A percentile compares a stretch with the other conserved stretches of the same genome.
Conservation (phyloP, 202 grass and related monocot genomes). For the Bolboschoenoplectus hybrid region DNA sequence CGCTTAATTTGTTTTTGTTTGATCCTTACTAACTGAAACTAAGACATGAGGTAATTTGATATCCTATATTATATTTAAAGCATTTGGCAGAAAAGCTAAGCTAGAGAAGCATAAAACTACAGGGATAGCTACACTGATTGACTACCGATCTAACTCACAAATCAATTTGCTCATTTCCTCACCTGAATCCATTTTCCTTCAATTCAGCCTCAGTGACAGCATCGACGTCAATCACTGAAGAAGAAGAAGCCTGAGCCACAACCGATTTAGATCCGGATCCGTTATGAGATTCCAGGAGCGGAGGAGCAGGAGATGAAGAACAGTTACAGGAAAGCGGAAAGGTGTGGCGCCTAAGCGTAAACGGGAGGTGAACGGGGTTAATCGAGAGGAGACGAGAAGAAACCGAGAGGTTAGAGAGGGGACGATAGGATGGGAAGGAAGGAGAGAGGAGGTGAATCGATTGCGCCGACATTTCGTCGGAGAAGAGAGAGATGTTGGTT, state of each 20-base stretch:
- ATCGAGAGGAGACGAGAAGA: background rate
- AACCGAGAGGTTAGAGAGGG: background rate
- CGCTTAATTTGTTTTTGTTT: background rate
- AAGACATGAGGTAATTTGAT: background rate
- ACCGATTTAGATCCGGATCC: slow-evolving; percentile 45
- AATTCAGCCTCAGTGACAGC: slow-evolving; percentile 74
- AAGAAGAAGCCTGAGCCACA: slow-evolving; percentile 34
- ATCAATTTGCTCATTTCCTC: background rate
- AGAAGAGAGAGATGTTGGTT: background rate
- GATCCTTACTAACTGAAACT: background rate
- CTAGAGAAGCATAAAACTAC: background rate
- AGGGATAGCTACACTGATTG: background rate
- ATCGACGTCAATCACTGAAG: slow-evolving; percentile 51
- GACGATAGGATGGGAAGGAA: slow-evolving; percentile 23
- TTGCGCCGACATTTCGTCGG: slow-evolving; percentile 35
- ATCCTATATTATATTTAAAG: background rate
- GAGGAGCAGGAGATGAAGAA: slow-evolving; percentile 37
- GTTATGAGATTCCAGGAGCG: slow-evolving; percentile 35
- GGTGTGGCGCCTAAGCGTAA: background rate
- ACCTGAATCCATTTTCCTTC: slow-evolving; percentile 81
- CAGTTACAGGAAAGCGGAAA: slow-evolving; percentile 31
- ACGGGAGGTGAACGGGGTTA: background rate
- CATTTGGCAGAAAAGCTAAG: background rate
- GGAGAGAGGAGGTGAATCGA: slow-evolving; percentile 39
- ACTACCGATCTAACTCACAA: background rate